Evolutionary conservation across 495 filamentous ascomycete species (phyloP).

Genomic region (Chaetomium fimeti): DNA sequence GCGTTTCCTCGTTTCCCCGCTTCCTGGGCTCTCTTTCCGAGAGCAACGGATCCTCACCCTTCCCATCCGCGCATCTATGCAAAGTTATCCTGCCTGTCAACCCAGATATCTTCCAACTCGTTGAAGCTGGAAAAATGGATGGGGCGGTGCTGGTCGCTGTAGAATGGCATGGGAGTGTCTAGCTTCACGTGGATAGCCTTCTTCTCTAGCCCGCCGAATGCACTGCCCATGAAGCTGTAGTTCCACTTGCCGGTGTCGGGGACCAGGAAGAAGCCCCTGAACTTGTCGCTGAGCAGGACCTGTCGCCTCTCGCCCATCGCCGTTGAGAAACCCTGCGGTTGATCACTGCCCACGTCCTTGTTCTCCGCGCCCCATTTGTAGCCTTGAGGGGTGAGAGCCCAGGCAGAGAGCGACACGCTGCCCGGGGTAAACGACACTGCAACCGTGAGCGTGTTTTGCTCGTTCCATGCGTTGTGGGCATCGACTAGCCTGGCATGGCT

Average conservation of each 20-base stretch:
- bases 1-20: neutral
- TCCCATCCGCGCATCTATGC: constrained; percentile 49
- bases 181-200: constrained; percentile 86
- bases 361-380: constrained; percentile 99
- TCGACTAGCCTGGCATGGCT: constrained; percentile 88
- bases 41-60: neutral
- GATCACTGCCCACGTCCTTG: constrained; percentile 84
- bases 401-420: constrained; percentile 90
- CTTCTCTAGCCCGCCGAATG: constrained; percentile 84
- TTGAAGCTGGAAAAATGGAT: constrained; percentile 94
- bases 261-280: constrained; percentile 91
- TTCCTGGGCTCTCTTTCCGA: neutral
- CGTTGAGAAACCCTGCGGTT: constrained; percentile 89
- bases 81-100: constrained; percentile 83
- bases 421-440: constrained; percentile 98
- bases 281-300: constrained; percentile 84
- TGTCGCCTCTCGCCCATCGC: constrained; percentile 95
- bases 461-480: constrained; percentile 79
- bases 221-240: constrained; percentile 94
- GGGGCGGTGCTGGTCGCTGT: constrained; percentile 87
- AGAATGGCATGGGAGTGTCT: constrained; percentile 87
- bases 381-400: constrained; percentile 83
- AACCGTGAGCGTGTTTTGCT: constrained; percentile 88
- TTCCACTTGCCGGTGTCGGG: constrained; percentile 94
- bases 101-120: constrained; percentile 86